A percentile compares a stretch with the other conserved stretches of the same genome.
Evolutionary conservation across 2,329 filamentous ascomycete species (phyloP).

Genomic region (Colletotrichum sp.): DNA sequence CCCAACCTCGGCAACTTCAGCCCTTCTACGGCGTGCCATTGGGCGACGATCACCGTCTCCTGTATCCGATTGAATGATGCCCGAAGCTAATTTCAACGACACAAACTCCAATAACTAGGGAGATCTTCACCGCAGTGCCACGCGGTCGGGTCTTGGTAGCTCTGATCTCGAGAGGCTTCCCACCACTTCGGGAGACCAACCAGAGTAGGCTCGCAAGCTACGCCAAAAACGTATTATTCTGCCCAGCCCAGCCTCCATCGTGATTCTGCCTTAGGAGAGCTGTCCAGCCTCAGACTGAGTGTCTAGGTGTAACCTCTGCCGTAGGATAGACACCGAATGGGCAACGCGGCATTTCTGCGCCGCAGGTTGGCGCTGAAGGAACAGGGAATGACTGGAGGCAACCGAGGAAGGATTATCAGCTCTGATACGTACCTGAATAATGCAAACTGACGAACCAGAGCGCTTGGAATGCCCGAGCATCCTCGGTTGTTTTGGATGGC

Average conservation of each 20-base stretch:
- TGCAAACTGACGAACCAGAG: neutral
- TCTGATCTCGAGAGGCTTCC: neutral
- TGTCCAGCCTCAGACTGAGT: neutral
- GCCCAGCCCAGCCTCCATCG: neutral
- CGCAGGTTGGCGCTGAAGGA: neutral
- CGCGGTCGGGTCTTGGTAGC: neutral
- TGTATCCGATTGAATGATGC: neutral
- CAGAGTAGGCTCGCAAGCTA: constrained; percentile 5
- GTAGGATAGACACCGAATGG: neutral
- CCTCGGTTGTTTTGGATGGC: neutral
- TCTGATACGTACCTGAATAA: neutral
- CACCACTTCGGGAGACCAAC: neutral
- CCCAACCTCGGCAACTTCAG: constrained; percentile 12
- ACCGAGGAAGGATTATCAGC: neutral
- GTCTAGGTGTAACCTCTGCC: neutral
- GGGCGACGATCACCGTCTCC: neutral
- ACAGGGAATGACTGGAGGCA: neutral
- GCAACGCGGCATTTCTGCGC: neutral
- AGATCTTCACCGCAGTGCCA: neutral
- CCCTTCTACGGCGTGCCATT: neutral
- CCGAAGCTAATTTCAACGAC: constrained; percentile 12
- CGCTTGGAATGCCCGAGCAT: neutral
- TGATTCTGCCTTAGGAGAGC: neutral
- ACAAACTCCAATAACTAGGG: neutral
- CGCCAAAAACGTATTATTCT: neutral